phyloP scores from a whole-genome alignment of 129 eudicot species.

The carrot (Daucus carota) region DH1_v3.0 NC_030382.2:53969501-53970000 shows the following conservation, averaged over 20 bases:
- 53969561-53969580: constrained; percentile 22
- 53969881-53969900: constrained; percentile 24
- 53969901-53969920: constrained; percentile 19
- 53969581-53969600: constrained; percentile 28
- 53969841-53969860: constrained; percentile 37
- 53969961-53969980: constrained; percentile 9
- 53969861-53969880: constrained; percentile 24
- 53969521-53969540: background rate
- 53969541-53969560: constrained; percentile 24
- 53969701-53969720: constrained; percentile 27
- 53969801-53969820: constrained; percentile 16
- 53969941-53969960: constrained; percentile 34
- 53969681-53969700: constrained; percentile 21
- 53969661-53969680: constrained; percentile 33
- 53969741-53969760: constrained; percentile 25
- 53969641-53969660: constrained; percentile 28
- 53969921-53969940: constrained; percentile 28
- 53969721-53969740: constrained; percentile 26
- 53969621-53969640: constrained; percentile 25
- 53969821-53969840: constrained; percentile 18
- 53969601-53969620: constrained; percentile 27
- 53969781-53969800: constrained; percentile 15
- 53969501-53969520: background rate
- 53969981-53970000: background rate
- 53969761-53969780: constrained; percentile 14